These are phyloP conservation scores for Melanomma pulvis-pyrius DNA, from an alignment of 495 filamentous ascomycete species.

Conservation along the genomic window DNA sequence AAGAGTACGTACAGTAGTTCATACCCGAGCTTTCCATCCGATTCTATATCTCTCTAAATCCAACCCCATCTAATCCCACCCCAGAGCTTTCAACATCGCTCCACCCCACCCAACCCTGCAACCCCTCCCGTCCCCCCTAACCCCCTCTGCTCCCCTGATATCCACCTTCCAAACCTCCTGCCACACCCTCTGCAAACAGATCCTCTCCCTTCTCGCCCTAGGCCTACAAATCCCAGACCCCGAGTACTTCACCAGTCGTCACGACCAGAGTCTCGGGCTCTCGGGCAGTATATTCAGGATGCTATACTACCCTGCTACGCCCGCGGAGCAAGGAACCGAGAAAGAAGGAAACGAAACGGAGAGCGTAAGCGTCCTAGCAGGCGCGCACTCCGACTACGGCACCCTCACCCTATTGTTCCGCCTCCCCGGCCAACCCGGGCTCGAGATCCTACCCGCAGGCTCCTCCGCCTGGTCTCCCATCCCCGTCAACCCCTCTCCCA, in stretches of 20 bases:
- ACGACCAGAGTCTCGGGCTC: constrained; percentile 59
- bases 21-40: background rate
- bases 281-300: constrained; percentile 80
- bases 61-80: constrained; percentile 1
- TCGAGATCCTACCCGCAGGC: constrained; percentile 75
- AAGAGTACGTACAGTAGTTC: constrained; percentile 65
- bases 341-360: background rate
- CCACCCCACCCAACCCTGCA: constrained; percentile 78
- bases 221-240: constrained; percentile 61
- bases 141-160: constrained; percentile 61
- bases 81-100: constrained; percentile 89
- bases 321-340: constrained; percentile 41
- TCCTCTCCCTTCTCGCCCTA: constrained; percentile 74
- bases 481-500: constrained; percentile 57
- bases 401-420: constrained; percentile 75
- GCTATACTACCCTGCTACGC: constrained; percentile 64
- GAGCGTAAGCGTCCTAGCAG: constrained; percentile 60
- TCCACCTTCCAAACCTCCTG: constrained; percentile 68
- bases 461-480: constrained; percentile 60
- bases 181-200: constrained; percentile 69
- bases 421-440: constrained; percentile 75
- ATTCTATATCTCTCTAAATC: background rate
- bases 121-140: constrained; percentile 70
- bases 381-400: constrained; percentile 71
- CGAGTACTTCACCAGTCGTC: constrained; percentile 74